Evolutionary conservation across 225 moss, liverwort and hornwort species (phyloP).

Genomic region (Antitrichia curtipendula): DNA sequence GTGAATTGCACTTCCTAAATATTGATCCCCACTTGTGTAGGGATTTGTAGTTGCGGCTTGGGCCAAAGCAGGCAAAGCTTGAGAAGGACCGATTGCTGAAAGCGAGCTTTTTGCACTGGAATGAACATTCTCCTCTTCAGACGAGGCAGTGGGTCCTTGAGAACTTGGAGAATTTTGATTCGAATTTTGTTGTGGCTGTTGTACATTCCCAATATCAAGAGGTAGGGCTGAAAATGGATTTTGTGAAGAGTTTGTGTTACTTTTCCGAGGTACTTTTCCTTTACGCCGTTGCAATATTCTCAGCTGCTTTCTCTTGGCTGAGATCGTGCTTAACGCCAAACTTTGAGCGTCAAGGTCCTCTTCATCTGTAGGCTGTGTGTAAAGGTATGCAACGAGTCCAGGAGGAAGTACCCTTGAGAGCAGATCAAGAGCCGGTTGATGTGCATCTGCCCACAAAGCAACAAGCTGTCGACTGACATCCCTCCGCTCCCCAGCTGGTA

Average conservation of each 20-base stretch:
- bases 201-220: constrained; percentile 22
- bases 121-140: constrained; percentile 8
- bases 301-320: constrained; percentile 55
- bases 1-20: constrained; percentile 8
- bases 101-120: not conserved
- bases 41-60: constrained; percentile 19
- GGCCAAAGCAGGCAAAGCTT: constrained; percentile 27
- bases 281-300: constrained; percentile 68
- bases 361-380: constrained; percentile 65
- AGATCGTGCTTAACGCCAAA: constrained; percentile 30
- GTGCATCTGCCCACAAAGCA: constrained; percentile 91
- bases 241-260: not conserved
- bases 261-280: constrained; percentile 44
- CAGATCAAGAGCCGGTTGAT: constrained; percentile 77
- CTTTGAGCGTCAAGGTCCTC: constrained; percentile 51
- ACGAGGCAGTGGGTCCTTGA: not conserved
- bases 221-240: constrained; percentile 8
- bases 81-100: constrained; percentile 8
- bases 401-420: constrained; percentile 81
- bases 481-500: constrained; percentile 64
- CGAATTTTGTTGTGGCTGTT: not conserved
- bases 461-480: constrained; percentile 91
- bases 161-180: constrained; percentile 20
- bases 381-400: constrained; percentile 75
- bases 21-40: constrained; percentile 25